Percentiles rank a stretch among this genome's conserved stretches.
These are phyloP conservation scores for Phytophthora sp. DNA, from an alignment of 352 stramenopile genomes.

Conservation along the genomic window DNA sequence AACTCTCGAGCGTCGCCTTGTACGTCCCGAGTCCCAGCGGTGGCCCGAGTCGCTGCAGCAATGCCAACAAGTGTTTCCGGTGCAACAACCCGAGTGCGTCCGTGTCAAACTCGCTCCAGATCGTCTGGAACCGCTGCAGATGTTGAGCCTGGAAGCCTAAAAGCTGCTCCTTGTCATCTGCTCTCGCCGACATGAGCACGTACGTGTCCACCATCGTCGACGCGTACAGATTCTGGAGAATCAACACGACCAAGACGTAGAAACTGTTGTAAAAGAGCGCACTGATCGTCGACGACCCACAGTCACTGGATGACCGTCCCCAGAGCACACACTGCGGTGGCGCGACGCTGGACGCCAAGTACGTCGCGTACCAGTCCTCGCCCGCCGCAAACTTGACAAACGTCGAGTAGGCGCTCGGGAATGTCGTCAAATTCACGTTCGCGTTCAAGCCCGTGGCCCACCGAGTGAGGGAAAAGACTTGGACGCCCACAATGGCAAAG, in stretches of 20 bases:
- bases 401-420: slow-evolving; percentile 69
- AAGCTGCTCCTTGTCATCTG: slow-evolving; percentile 60
- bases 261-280: slow-evolving; percentile 82
- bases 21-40: slow-evolving; percentile 65
- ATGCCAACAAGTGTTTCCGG: slow-evolving; percentile 62
- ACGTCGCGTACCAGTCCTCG: slow-evolving; percentile 87
- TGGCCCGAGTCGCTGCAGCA: slow-evolving; percentile 57
- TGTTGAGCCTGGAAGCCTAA: slow-evolving; percentile 70
- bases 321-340: slow-evolving; percentile 65
- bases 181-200: slow-evolving; percentile 74
- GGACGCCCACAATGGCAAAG: slow-evolving; percentile 82
- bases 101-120: slow-evolving; percentile 81
- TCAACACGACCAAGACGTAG: slow-evolving; percentile 78
- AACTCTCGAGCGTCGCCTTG: slow-evolving; percentile 41
- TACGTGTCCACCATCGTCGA: slow-evolving; percentile 86
- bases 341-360: slow-evolving; percentile 68
- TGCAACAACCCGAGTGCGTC: slow-evolving; percentile 79
- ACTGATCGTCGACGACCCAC: slow-evolving; percentile 66
- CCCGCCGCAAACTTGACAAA: slow-evolving; percentile 87
- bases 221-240: slow-evolving; percentile 85
- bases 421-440: slow-evolving; percentile 81
- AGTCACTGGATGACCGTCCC: slow-evolving; percentile 59
- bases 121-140: slow-evolving; percentile 64
- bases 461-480: slow-evolving; percentile 81
- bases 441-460: slow-evolving; percentile 78